Evolutionary conservation across 805 yeast species (phyloP).

Genomic region (Ogataea minuta): DNA sequence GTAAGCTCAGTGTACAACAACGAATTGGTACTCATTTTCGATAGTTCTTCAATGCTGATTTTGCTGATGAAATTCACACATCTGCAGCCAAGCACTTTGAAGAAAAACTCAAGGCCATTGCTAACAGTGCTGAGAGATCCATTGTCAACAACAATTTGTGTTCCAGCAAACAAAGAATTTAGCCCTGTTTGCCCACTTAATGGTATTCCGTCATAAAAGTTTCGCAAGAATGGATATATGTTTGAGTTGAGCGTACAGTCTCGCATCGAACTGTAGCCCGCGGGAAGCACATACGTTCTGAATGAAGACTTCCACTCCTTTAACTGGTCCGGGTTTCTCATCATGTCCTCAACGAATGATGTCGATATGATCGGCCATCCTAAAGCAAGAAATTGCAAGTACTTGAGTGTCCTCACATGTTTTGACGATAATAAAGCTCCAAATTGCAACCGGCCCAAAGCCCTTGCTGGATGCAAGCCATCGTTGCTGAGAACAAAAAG

Average conservation of each 20-base stretch:
- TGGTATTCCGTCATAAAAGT: constrained; percentile 31
- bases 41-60: constrained; percentile 1
- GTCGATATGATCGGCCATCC: constrained; percentile 84
- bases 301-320: constrained; percentile 38
- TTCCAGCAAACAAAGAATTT: constrained; percentile 38
- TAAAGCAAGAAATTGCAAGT: constrained; percentile 69
- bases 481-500: constrained; percentile 3
- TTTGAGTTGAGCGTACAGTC: constrained; percentile 46
- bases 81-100: constrained; percentile 14
- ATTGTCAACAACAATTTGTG: constrained; percentile 36
- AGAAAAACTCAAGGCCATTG: constrained; percentile 13
- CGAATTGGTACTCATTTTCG: background rate
- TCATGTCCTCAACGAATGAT: constrained; percentile 52
- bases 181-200: constrained; percentile 43
- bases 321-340: constrained; percentile 20
- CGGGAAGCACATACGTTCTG: constrained; percentile 60
- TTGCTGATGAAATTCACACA: constrained; percentile 5
- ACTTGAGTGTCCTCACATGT: constrained; percentile 67
- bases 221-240: constrained; percentile 41
- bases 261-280: constrained; percentile 56
- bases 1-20: constrained; percentile 15
- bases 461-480: background rate
- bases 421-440: constrained; percentile 64
- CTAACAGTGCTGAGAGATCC: constrained; percentile 5
- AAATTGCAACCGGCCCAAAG: constrained; percentile 39